Evolutionary conservation across 352 stramenopile species (phyloP).

Genomic region (Globisporangium barbulae): DNA sequence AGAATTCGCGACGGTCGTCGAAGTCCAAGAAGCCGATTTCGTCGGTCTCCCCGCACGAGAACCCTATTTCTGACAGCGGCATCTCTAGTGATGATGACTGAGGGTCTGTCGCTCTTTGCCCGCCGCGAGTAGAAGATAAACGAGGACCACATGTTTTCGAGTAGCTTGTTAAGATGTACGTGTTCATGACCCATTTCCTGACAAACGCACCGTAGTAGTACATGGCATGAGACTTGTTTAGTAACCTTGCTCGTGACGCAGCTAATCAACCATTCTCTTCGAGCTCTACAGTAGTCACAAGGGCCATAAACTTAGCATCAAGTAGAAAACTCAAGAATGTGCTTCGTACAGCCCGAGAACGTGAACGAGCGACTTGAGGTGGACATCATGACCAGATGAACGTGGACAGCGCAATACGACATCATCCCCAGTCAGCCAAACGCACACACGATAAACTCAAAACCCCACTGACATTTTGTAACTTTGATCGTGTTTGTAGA

Average conservation of each 20-base stretch:
- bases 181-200: not conserved
- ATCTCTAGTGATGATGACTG: conserved; percentile 9
- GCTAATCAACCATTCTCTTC: too few relatives aligned
- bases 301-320: too few relatives aligned
- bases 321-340: too few relatives aligned
- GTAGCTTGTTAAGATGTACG: not conserved
- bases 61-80: conserved; percentile 16
- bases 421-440: too few relatives aligned
- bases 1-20: conserved; percentile 9
- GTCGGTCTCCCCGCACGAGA: conserved; percentile 17
- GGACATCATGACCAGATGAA: too few relatives aligned
- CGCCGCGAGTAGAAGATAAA: not conserved
- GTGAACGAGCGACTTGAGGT: too few relatives aligned
- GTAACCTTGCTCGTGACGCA: not conserved
- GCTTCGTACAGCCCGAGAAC: too few relatives aligned
- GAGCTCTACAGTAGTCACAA: too few relatives aligned
- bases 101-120: not conserved
- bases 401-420: too few relatives aligned
- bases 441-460: too few relatives aligned
- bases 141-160: not conserved
- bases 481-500: too few relatives aligned
- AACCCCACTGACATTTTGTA: too few relatives aligned
- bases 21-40: conserved; percentile 15
- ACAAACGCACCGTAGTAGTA: not conserved
- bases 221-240: not conserved